Conservation (phyloP, 169 alveolate species). For the Plasmodium cynomolgi region DNA sequence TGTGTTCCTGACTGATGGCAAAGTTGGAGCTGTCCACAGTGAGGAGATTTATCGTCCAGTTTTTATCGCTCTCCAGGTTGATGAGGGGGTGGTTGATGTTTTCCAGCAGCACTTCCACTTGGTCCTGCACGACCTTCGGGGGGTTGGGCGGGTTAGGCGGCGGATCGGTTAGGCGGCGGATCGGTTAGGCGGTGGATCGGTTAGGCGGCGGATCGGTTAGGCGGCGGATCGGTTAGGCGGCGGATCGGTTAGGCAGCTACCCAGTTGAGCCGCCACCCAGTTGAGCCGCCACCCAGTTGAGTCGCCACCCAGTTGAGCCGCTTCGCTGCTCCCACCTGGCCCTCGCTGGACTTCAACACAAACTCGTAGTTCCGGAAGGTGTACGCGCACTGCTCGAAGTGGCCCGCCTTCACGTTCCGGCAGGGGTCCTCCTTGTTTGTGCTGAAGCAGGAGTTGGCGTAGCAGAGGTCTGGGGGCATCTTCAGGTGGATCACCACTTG, state of each 20-base stretch:
- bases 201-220: neutral
- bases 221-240: neutral
- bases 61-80: conserved; percentile 25
- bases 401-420: conserved; percentile 5
- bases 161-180: neutral
- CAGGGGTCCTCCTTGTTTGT: conserved; percentile 27
- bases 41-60: conserved; percentile 15
- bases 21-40: neutral
- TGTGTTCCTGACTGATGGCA: conserved; percentile 12
- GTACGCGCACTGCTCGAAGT: conserved; percentile 38
- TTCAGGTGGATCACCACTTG: conserved; percentile 33
- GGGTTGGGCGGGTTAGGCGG: neutral
- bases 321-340: neutral
- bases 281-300: neutral
- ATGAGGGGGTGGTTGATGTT: conserved; percentile 33
- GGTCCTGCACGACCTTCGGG: neutral
- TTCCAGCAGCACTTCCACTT: neutral
- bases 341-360: conserved; percentile 8
- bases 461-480: conserved; percentile 38
- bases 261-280: neutral
- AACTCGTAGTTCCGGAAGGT: conserved; percentile 25
- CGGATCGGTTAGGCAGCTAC: neutral
- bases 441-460: conserved; percentile 38
- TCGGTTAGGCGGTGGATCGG: neutral
- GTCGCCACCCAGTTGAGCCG: neutral